Percentiles rank a stretch among this genome's conserved stretches.
Evolutionary conservation across 1,284 basidiomycete genomes (phyloP).

Genomic region (Ganoderma multipileum): DNA sequence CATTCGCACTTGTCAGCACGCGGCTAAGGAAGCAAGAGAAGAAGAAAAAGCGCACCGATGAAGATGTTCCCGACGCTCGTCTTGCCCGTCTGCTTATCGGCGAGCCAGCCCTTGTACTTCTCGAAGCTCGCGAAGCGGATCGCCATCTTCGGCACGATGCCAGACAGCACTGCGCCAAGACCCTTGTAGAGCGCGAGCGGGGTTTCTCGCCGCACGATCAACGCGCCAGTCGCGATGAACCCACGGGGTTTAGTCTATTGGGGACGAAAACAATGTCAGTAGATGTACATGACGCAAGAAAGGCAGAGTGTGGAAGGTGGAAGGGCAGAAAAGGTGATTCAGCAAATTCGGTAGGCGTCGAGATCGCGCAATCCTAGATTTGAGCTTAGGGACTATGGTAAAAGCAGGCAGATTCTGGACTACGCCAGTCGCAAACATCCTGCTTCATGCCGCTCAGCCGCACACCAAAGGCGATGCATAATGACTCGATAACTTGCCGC

Average conservation of each 20-base stretch:
- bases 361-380: background rate
- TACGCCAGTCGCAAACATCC: background rate
- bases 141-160: constrained; percentile 99
- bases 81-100: constrained; percentile 79
- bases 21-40: too few species aligned
- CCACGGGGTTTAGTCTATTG: constrained; percentile 88
- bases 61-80: constrained; percentile 83
- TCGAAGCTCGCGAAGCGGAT: constrained; percentile 99
- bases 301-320: background rate
- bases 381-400: background rate
- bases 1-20: background rate
- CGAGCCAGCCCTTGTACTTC: constrained; percentile 87
- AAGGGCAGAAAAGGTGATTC: background rate
- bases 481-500: background rate
- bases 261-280: background rate
- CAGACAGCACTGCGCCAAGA: constrained; percentile 95
- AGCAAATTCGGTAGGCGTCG: background rate
- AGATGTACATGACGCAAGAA: background rate
- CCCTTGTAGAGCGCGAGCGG: constrained; percentile 98
- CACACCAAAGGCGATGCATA: background rate
- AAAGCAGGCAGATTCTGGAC: background rate
- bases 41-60: constrained; percentile 55
- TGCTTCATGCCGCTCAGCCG: background rate
- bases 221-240: constrained; percentile 90
- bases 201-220: constrained; percentile 92